A percentile compares a stretch with the other conserved stretches of the same genome.
These are phyloP conservation scores for Salvia miltiorrhiza DNA, from an alignment of 257 asterid species.

Conservation along the genomic window DNA sequence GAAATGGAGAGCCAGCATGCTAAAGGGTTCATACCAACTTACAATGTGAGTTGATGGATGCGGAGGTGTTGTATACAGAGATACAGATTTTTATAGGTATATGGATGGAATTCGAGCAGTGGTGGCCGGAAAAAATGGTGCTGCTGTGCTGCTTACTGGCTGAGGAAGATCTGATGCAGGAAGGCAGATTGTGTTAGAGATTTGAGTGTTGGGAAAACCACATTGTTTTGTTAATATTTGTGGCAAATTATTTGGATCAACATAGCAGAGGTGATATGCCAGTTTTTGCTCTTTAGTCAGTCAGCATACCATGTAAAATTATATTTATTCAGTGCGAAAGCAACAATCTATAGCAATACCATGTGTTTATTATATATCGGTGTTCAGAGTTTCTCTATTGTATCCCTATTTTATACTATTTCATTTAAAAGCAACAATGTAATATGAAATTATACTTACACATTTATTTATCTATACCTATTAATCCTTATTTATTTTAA, in stretches of 20 bases:
- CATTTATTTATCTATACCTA: no score
- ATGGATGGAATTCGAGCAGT: background rate
- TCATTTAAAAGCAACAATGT: no score
- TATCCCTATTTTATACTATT: no score
- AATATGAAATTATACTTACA: no score
- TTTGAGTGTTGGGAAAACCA: conserved; percentile 4
- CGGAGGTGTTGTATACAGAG: background rate
- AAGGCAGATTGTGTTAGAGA: conserved; percentile 16
- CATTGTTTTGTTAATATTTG: conserved; percentile 21
- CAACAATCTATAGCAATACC: background rate
- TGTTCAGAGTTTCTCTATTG: no score
- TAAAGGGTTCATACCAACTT: conserved; percentile 83
- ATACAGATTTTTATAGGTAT: background rate
- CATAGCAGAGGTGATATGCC: conserved; percentile 5
- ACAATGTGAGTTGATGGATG: conserved; percentile 47
- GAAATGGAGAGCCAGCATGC: conserved; percentile 99
- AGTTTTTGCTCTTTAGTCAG: conserved; percentile 17
- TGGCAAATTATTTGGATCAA: conserved; percentile 6
- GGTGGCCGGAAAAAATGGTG: background rate
- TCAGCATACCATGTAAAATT: conserved; percentile 3
- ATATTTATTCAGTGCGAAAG: background rate
- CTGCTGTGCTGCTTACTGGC: conserved; percentile 1
- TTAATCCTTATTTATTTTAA: no score
- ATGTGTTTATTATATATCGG: background rate
- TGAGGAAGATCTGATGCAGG: conserved; percentile 11